phyloP scores from a whole-genome alignment of 768 basidiomycete species.

The Kwoniella pini region DNA sequence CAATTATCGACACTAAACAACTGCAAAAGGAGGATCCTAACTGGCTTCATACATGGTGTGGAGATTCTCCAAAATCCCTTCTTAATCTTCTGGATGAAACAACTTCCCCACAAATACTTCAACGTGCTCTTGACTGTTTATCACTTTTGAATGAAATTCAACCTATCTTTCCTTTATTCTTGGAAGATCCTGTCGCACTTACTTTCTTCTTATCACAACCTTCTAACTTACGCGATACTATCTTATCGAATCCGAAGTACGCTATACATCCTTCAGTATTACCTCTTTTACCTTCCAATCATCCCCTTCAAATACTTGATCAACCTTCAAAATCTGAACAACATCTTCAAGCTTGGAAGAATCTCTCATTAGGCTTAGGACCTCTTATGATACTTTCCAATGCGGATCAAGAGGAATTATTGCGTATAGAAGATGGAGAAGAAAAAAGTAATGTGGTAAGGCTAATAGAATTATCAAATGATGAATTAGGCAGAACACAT shows the following conservation, averaged over 20 bases:
- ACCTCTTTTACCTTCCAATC: constrained; percentile 13
- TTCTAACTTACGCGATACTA: neutral
- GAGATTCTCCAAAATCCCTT: constrained; percentile 12
- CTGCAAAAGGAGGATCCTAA: constrained; percentile 13
- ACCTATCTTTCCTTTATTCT: neutral
- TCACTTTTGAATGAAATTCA: constrained; percentile 17
- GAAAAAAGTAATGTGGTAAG: constrained; percentile 23
- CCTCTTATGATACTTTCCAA: constrained; percentile 12
- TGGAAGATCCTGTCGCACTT: neutral
- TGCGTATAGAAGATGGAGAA: constrained; percentile 14
- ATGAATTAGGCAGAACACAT: constrained; percentile 6
- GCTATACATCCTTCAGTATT: constrained; percentile 24
- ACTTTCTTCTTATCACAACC: neutral
- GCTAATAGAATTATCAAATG: constrained; percentile 18
- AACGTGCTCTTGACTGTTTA: constrained; percentile 23
- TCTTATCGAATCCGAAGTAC: constrained; percentile 13
- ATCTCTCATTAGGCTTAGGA: constrained; percentile 17
- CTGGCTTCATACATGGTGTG: constrained; percentile 33
- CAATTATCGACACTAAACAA: neutral
- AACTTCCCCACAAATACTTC: neutral
- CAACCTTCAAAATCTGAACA: neutral
- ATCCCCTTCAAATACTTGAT: constrained; percentile 19
- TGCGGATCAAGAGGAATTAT: constrained; percentile 7
- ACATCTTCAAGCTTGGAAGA: constrained; percentile 25
- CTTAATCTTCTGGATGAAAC: constrained; percentile 11